Base-by-base conservation (phyloP, 176 grass and related monocot species). In the Oryza glumipatula region DNA sequence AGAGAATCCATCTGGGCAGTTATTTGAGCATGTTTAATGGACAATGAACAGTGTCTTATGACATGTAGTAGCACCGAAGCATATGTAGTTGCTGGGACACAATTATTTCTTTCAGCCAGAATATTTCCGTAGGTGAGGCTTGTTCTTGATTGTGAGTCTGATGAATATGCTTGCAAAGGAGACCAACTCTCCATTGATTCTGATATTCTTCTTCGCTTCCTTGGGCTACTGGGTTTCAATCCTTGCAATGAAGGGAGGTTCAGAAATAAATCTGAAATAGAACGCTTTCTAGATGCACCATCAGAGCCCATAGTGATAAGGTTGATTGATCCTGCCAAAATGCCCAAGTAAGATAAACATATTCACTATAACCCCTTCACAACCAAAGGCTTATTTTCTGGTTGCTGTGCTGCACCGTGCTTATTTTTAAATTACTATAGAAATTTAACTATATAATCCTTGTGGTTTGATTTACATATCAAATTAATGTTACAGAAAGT, bases 21-120 rank as follows among this genome's bases (percentile, higher is more conserved):
- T 74, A 99, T 76, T 76, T 99, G 97, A 39, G 97, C 92, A 92
- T 96, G 94, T 81, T 99, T 99, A 81, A 99, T 92, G 87, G 90
- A 96, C 24, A 96, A 70, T 7, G 90, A 96, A 82, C 88, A 96
- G 33, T 99, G 94, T 33, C 90, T 91, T 74, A 96, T 84, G 79
- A 94, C 92, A 92, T 94, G 90, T 12, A 99, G 76, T 76, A 99
- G 92, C 74, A 99, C 85, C 35, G 86, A 96, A 78, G 89, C 88
- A 87, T 94, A 99, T 11, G 69, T 78, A 85, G 90, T 96, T 77
- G 91, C 79, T 11, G 91, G 65, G 58, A 99, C 82, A 78, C 81
- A 89, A 86, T 86, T 82, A 85, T 86, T 90, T 83, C 83, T 76
- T 86, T 88, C 94, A 4, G 68, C 82, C 80, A 93, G 96, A 88